Base-by-base conservation (phyloP, 768 basidiomycete genomes). In the Termitomyces sp. region DNA sequence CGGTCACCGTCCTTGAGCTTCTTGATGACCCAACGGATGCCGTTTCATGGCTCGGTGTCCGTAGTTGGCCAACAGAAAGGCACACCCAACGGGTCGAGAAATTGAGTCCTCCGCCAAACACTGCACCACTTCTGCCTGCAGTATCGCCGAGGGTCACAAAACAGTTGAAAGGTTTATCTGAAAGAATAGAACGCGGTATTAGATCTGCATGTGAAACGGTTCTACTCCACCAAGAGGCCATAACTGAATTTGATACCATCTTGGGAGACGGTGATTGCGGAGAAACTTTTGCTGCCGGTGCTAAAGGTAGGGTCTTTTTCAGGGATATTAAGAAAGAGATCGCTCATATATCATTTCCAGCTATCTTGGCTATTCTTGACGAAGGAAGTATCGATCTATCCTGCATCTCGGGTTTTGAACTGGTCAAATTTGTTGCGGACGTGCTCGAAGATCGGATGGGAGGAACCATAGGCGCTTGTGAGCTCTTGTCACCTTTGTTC, bases 251-350 rank as follows among this genome's bases (percentile, higher is more conserved):
- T 65, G 87, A 87, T 66, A 84, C 82, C 9, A 72, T 86, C 30
- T 75, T 81, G 8, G 85, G 86, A 30, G 85, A 87, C 68, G 86
- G 85, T 6, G 84, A 87, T 65, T 85, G 84, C 49, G 84, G 86
- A 9, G 71, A 79, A 41, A 86, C 84, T 7, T 82, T 86, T 59
- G 74, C 79, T 9, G 71, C 77, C 3, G 85, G 85, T 11, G 76
- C 76, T 7, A 68, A 59, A 69, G 74, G 72, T 74, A 52, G 11
- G 45, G 46, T 34, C 5, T 37, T 36, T 16, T 7, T 41, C 4
- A 3, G 7, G 13, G 6, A 20, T 15, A 7, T 12, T 6, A 8
- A 37, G 11, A 18, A 13, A 8, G 24, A 48, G 20, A 37, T 12
- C 18, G 0, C 44, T 45, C 41, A 22, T 20, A 4, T 54, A n/a